Percentiles rank a stretch among this genome's conserved stretches.
These are phyloP conservation scores for Sporormia fimetaria DNA, from an alignment of 495 filamentous ascomycete species.

Conservation along the genomic window DNA sequence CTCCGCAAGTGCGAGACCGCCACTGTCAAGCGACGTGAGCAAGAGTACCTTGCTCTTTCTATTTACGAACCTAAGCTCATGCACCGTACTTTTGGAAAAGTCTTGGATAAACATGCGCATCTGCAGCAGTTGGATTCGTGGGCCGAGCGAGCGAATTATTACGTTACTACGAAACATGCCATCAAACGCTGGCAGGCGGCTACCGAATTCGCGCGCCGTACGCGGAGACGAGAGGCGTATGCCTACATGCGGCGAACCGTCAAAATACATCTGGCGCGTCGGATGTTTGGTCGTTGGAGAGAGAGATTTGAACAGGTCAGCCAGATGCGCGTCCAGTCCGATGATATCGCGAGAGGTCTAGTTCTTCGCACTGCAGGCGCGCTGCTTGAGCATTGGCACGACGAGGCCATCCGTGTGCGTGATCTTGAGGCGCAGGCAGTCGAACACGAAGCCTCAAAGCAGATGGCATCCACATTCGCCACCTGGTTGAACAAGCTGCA, in stretches of 20 bases:
- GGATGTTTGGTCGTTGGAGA: slow-evolving; percentile 39
- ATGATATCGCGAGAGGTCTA: slow-evolving; percentile 28
- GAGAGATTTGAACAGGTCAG: slow-evolving; percentile 29
- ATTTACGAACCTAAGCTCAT: slow-evolving; percentile 43
- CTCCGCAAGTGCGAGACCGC: slow-evolving; percentile 14
- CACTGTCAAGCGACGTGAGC: slow-evolving; percentile 2
- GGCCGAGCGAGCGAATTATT: slow-evolving; percentile 48
- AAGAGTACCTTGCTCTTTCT: slow-evolving; percentile 37
- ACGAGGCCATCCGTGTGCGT: slow-evolving; percentile 1
- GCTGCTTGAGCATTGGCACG: slow-evolving; percentile 12
- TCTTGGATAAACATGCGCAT: slow-evolving; percentile 38
- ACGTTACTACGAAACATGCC: slow-evolving; percentile 44
- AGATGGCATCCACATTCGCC: neutral
- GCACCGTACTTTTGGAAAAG: slow-evolving; percentile 39
- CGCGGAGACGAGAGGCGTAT: slow-evolving; percentile 50
- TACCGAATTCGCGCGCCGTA: slow-evolving; percentile 39
- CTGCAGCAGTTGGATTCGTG: slow-evolving; percentile 41
- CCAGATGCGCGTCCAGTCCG: slow-evolving; percentile 38
- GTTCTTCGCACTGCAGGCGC: slow-evolving; percentile 20
- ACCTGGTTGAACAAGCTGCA: slow-evolving; percentile 3
- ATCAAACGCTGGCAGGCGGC: slow-evolving; percentile 47
- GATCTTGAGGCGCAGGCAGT: slow-evolving; percentile 3
- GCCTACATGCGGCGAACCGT: slow-evolving; percentile 42
- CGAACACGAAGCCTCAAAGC: neutral
- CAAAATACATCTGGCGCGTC: slow-evolving; percentile 48